Evolutionary conservation across 2,329 filamentous ascomycete species (phyloP).

Genomic region (Fonsecaea pugnacius): DNA sequence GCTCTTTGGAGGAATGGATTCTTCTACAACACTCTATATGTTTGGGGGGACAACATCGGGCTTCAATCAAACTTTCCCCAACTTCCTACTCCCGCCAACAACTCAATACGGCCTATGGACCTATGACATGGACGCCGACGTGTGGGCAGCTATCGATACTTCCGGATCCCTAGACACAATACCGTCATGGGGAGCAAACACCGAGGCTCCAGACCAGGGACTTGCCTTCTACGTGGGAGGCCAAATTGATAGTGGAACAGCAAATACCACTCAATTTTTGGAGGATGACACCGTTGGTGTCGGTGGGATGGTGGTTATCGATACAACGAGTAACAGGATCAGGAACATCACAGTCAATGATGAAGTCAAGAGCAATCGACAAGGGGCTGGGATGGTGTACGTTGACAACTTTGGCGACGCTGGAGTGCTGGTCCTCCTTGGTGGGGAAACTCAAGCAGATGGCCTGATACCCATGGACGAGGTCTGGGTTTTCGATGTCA

Average conservation of each 20-base stretch:
- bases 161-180: slow-evolving; percentile 34
- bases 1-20: slow-evolving; percentile 38
- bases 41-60: slow-evolving; percentile 43
- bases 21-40: slow-evolving; percentile 39
- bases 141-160: slow-evolving; percentile 40
- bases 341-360: slow-evolving; percentile 46
- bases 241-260: slow-evolving; percentile 45
- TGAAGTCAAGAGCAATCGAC: slow-evolving; percentile 42
- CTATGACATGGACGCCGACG: slow-evolving; percentile 35
- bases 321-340: slow-evolving; percentile 43
- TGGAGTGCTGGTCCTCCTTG: slow-evolving; percentile 48
- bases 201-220: slow-evolving; percentile 45
- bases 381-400: slow-evolving; percentile 47
- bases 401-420: slow-evolving; percentile 43
- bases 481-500: slow-evolving; percentile 50
- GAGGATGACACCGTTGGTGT: slow-evolving; percentile 37
- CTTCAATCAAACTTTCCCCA: slow-evolving; percentile 41
- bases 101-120: slow-evolving; percentile 42
- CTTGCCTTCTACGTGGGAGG: slow-evolving; percentile 49
- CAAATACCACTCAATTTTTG: slow-evolving; percentile 32
- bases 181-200: slow-evolving; percentile 45
- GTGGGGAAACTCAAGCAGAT: slow-evolving; percentile 41
- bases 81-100: slow-evolving; percentile 38
- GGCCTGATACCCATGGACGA: slow-evolving; percentile 42
- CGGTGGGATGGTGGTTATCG: slow-evolving; percentile 48